Evolutionary conservation across 2,329 filamentous ascomycete genomes (phyloP), one percentile per base, ranked within the genome.

Genomic region (Orbilia brochopaga): DNA sequence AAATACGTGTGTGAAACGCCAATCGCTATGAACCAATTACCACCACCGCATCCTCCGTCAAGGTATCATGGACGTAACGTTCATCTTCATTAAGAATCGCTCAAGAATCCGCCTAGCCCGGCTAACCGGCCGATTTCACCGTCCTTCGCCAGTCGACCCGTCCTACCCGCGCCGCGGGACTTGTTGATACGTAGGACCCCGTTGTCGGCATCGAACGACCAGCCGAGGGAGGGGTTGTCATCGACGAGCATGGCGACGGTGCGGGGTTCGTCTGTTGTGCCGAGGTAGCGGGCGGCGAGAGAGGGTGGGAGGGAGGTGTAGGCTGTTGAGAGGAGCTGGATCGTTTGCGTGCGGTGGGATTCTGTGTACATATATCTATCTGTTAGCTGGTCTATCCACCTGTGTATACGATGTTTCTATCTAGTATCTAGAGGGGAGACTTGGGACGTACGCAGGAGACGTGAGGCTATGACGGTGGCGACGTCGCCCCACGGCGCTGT

Each of bases 91-190:
- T 57, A 76, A 44, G 69, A 61, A 55, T 76, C 73, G 15, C 73
- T 75, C 48, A 76, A 56, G 46, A 76, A 75, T 2, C 74, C 75
- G 53, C 75, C 74, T n/a, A 76, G 46, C 13, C 62, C 73, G 4
- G 75, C 75, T 40, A 76, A 56, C 40, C 73, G 69, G 15, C 70
- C 72, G 19, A 76, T 75, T 35, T 81, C 40, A 75, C 83, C 37
- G 77, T 83, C 30, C 77, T 83, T 23, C 80, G 81, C 23, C 77
- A 79, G 13, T 81, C 81, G 2, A 78, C 79, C 0, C 73, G 78
- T 7, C 76, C 82, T 2, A 80, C 78, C 6, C 78, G 83, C 46
- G 80, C 81, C 74, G 81, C 83, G 74, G 76, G 78, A 78, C 4
- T 81, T 80, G 1, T 75, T 78, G 0, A n/a, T 79, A 58, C 40